Base-by-base conservation (phyloP, 139 green algal species). In the Yamagishiella unicocca region DNA sequence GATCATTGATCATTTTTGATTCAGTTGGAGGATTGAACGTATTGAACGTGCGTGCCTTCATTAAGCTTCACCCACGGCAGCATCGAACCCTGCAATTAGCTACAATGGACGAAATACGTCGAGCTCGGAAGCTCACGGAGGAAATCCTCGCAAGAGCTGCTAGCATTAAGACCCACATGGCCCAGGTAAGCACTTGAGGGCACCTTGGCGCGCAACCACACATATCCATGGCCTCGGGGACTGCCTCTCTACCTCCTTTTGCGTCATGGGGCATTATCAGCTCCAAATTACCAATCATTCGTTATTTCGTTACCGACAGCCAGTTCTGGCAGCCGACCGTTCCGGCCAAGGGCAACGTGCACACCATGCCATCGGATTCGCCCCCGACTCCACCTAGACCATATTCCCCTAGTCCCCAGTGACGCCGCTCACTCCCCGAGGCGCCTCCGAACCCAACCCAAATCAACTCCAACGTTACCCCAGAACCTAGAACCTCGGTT, bases 31-130 rank as follows among this genome's bases (percentile, higher is more conserved):
- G n/a, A n/a, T n/a, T n/a, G n/a, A n/a, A n/a, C n/a, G n/a, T n/a
- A n/a, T n/a, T n/a, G n/a, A n/a, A n/a, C n/a, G n/a, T n/a, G n/a
- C n/a, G n/a, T n/a, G n/a, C n/a, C n/a, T n/a, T n/a, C n/a, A n/a
- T n/a, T n/a, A n/a, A n/a, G n/a, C n/a, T n/a, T n/a, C n/a, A n/a
- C n/a, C n/a, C n/a, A n/a, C n/a, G n/a, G n/a, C n/a, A n/a, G n/a
- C n/a, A n/a, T n/a, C n/a, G n/a, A n/a, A n/a, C n/a, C n/a, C n/a
- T n/a, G n/a, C n/a, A n/a, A n/a, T n/a, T n/a, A n/a, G n/a, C n/a
- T n/a, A n/a, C n/a, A n/a, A 90, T 90, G 85, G 85, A 90, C 53
- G 85, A 90, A 54, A 54, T 90, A 0, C 67, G 83, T 24, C 67
- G 77, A 2, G 55, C 67, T 5, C 42, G 42, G n/a, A 75, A 54